Base-by-base conservation (phyloP, 371 early-diverging fungal genomes). In the Coemansia sp. region DNA sequence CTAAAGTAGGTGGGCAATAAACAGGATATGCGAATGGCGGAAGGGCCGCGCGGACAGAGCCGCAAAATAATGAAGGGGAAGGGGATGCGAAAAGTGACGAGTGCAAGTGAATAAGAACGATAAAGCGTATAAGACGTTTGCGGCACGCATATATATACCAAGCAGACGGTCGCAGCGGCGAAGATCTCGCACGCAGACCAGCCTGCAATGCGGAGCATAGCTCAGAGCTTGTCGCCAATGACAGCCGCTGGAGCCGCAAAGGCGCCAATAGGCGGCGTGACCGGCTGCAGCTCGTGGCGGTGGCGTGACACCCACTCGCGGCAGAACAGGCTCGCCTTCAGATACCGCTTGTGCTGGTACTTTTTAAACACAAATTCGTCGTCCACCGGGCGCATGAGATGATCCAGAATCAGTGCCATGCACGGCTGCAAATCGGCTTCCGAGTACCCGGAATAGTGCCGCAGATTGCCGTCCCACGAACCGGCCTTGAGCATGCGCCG, bases 401-500 rank as follows among this genome's bases (percentile, higher is more conserved):
- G 91, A 55, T 89, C 82, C 20, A 91, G 55, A 84, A 94, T 87
- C 38, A 86, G 59, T 5, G 84, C 78, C 1, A 86, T 87, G 49
- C 82, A 81, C 0, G 82, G 82, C 56, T 79, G 59, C 26, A 96
- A 66, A 40, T 93, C 88, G 9, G 77, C 68, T 60, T 86, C 85
- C 5, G 80, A 71, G 76, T 93, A 97, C 3, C 90, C 92, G 4
- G 93, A 88, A 57, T 88, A 86, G 65, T 87, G 85, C 11, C 77
- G 68, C 48, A 93, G 70, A 60, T 88, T 88, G 50, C 73, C 72
- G 39, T 83, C 88, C 98, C 98, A 97, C 39, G 82, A 76, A 5
- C 88, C 88, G 4, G 86, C 73, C 38, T 83, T 80, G 36, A 96
- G 86, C 87, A 99, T 93, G 59, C 85, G 83, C 48, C 96, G 85